Conservation (phyloP, 306 rosid species). For the Cajanus cajan region DNA sequence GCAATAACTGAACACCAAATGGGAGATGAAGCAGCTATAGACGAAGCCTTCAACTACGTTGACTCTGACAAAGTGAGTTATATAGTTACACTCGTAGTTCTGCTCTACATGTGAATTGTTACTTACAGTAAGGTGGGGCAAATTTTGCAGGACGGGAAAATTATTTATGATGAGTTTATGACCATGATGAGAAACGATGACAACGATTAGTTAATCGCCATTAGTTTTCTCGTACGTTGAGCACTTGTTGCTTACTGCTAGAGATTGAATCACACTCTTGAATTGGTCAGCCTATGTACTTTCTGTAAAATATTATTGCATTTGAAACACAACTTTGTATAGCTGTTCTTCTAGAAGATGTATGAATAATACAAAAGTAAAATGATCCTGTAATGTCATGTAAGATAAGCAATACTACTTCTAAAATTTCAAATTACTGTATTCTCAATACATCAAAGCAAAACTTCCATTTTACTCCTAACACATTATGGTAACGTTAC, state of each 20-base stretch:
- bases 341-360: not conserved
- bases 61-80: conserved; percentile 70
- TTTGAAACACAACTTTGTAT: not conserved
- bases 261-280: conserved; percentile 4
- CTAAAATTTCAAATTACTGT: not conserved
- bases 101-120: not conserved
- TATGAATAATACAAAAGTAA: not conserved
- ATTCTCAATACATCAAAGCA: not conserved
- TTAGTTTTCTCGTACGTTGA: not conserved
- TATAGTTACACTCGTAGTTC: not conserved
- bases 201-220: not conserved
- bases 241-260: not conserved
- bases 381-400: not conserved
- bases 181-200: conserved; percentile 67
- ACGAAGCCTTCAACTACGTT: conserved; percentile 72
- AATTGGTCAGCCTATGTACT: too few species aligned
- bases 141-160: conserved; percentile 68
- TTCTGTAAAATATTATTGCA: too few species aligned
- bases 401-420: not conserved
- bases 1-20: conserved; percentile 70
- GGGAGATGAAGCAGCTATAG: conserved; percentile 82
- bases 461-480: not conserved
- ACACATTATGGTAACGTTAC: not conserved
- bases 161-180: conserved; percentile 72
- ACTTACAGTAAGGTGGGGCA: not conserved